Base-by-base conservation (phyloP, 306 rosid genomes). In the Pyrus bretschneideri region DNA sequence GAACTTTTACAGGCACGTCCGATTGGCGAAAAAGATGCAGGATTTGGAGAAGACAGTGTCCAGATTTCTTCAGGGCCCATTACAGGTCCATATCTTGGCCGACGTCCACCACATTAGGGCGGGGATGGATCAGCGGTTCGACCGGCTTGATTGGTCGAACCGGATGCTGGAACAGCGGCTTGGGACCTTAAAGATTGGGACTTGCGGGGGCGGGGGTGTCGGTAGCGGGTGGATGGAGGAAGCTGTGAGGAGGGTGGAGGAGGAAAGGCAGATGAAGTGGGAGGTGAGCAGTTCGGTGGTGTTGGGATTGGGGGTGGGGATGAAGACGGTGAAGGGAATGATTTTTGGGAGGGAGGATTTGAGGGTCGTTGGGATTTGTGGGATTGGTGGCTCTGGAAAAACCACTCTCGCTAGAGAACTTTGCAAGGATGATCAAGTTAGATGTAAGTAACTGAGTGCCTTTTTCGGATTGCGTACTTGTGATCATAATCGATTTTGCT, bases 381-480 rank as follows among this genome's bases (percentile, higher is more conserved):
- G 98, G 69, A 89, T 92, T 71, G 98, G 97, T 58, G 98, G 98
- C 7, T 95, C 98, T 2, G 98, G 98, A 12, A 95, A 95, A 69
- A 95, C 98, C 27, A 95, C 98, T 60, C 86, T 95, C 55, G 98
- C 91, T 4, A 84, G 83, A 82, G 97, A 90, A 58, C 27, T 95
- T 33, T 83, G 88, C 84, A 86, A 75, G 76, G 97, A 95, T 80
- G 76, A 83, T 44, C 85, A 86, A 64, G 86, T 95, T 70, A 80
- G 89, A 89, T n/a, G 98, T 94, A 76, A 85, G 98, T 71, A 21
- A 15, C 21, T 3, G 1, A 27, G n/a, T 42, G 12, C 45, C 3
- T 42, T 12, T 42, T 42, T 42, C 3, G 45, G 45, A 42, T 42
- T 42, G 45, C 45, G 1, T 42, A 9, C 3, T 42, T 42, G 12